Evolutionary conservation across 352 stramenopile species (phyloP), one percentile per base, ranked within the genome.

Genomic region (Globisporangium nunn): DNA sequence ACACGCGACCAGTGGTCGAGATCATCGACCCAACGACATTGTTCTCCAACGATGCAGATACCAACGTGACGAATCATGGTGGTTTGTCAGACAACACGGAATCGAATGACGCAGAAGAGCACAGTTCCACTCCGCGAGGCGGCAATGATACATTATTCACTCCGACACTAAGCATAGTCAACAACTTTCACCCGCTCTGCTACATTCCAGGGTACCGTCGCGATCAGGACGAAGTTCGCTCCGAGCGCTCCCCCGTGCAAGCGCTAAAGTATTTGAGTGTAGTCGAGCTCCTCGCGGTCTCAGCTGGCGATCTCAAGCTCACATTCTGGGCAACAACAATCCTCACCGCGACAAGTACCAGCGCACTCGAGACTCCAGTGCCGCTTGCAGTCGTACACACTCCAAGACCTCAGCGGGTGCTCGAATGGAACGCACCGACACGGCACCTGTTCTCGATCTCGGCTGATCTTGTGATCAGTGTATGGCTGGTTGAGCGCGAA

Each of bases 211-310:
- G 81, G 4, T 92, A 92, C 51, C 79, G 81, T 6, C 75, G 75
- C 2, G 81, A 92, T 52, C 81, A 92, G 44, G 81, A 92, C 54
- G 78, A 87, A 39, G 67, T 90, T 17, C 74, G 81, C 3, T 90
- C 79, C 6, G 81, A 92, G 63, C 74, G 78, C 8, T 90, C 79
- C 17, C 81, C 81, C 2, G 81, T 92, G 2, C 81, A 92, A 59
- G 78, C 67, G 10, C 52, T 92, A 11, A 88, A 88, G 59, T 88
- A 86, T 56, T 52, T 92, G n/a, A 70, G 59, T 15, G 58, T 55
- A 0, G 52, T 86, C 4, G 79, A 92, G 49, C 43, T 92, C 11
- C 61, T 92, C 7, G 79, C 69, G n/a, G 73, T 90, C 8, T 89
- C 81, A 1, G 81, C 70, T 7, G 81, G 79, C 0, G 81, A 92